Conservation (phyloP, 1,139 yeast genomes). For the Spencermartinsiella ligniputridi region DNA sequence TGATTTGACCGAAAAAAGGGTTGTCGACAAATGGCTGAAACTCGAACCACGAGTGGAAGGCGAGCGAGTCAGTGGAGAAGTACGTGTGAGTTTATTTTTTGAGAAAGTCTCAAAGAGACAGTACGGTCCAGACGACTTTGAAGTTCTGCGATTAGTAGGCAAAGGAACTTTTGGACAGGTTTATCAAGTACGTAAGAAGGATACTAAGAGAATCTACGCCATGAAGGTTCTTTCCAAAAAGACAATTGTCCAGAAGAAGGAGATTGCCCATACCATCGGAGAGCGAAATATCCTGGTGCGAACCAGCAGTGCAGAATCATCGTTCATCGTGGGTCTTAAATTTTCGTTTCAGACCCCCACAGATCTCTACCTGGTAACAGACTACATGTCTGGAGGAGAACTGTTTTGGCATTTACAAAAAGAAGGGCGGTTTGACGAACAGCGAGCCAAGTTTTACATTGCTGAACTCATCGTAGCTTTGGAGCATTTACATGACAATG, state of each 20-base stretch:
- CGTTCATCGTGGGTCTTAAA: slow-evolving; percentile 90
- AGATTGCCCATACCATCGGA: slow-evolving; percentile 95
- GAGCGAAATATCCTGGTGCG: slow-evolving; percentile 91
- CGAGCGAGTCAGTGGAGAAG: slow-evolving; percentile 72
- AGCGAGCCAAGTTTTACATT: slow-evolving; percentile 90
- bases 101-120: slow-evolving; percentile 65
- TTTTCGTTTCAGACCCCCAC: slow-evolving; percentile 93
- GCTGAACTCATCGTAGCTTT: slow-evolving; percentile 90
- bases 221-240: slow-evolving; percentile 94
- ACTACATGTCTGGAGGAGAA: slow-evolving; percentile 98
- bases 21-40: slow-evolving; percentile 59
- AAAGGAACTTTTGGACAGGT: slow-evolving; percentile 98
- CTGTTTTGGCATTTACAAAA: slow-evolving; percentile 95
- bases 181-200: slow-evolving; percentile 87
- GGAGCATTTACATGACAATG: slow-evolving; percentile 89
- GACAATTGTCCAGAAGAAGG: slow-evolving; percentile 93
- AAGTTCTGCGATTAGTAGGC: slow-evolving; percentile 81
- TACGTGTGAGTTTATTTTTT: slow-evolving; percentile 70
- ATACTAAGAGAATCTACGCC: slow-evolving; percentile 86
- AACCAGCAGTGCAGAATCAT: slow-evolving; percentile 75
- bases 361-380: slow-evolving; percentile 89
- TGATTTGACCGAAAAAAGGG: slow-evolving; percentile 47
- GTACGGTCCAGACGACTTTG: slow-evolving; percentile 92
- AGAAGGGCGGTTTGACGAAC: slow-evolving; percentile 90
- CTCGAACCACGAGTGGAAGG: slow-evolving; percentile 71